Base-by-base conservation (phyloP, 2,329 filamentous ascomycete species). In the Ophiosphaerella korrae region DNA sequence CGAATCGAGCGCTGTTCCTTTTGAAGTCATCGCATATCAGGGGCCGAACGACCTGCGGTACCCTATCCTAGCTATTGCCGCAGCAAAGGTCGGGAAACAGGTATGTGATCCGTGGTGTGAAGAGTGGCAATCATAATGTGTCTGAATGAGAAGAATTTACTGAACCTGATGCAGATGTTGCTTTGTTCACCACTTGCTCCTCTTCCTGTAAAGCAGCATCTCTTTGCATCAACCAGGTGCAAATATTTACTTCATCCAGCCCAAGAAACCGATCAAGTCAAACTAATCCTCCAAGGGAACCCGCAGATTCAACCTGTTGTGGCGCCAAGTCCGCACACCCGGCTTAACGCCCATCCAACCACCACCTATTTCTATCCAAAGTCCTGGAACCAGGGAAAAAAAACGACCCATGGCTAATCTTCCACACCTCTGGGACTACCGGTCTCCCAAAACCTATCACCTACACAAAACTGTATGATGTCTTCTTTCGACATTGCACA, bases 391-490 rank as follows among this genome's bases (percentile, higher is more conserved):
- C 58, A 68, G 12, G 55, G 45, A 0, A 58, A 66, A 33, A 45
- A 70, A n/a, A n/a, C 12, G 50, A 65, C 2, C 42, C 46, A 4
- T 41, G 48, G 1, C 48, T 65, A 7, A 68, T 72, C 6, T 67
- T 72, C 29, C 72, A 74, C 47, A 74, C 70, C n/a, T 74, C 71
- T 9, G 71, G 71, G 14, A 71, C 70, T 7, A 73, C 72, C n/a
- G 53, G 53, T 3, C 29, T 56, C 23, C 53, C 53, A 33, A 53
- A 50, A 18, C 34, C 50, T 1, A 43, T 56, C 13, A 42, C 46
- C 4, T 50, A 50, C 40, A 57, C 50, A 7, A 43, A 57, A 33
- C 43, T 44, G n/a, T 13, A 57, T 57, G 53, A 18, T 53, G 26
- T 42, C 53, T 13, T 39, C 42, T 7, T 31, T 53, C 9, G 41